These are phyloP conservation scores for Nigrograna mackinnonii DNA, from an alignment of 2,329 filamentous ascomycete species.

Conservation along the genomic window DNA sequence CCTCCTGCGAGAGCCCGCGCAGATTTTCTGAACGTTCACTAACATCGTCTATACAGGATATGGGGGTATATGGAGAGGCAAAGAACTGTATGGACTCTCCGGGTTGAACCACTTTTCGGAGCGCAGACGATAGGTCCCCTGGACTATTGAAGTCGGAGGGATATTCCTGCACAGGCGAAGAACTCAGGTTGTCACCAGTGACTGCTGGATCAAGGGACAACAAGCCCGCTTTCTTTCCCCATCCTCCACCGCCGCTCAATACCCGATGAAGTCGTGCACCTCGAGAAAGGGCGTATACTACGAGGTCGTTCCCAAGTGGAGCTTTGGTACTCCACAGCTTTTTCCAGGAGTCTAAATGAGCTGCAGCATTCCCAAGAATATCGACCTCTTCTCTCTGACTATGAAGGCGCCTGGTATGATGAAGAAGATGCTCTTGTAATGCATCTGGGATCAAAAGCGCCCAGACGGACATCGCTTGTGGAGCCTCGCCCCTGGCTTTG, in stretches of 20 bases:
- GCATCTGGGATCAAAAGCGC: slow-evolving; percentile 67
- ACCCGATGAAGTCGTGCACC: slow-evolving; percentile 50
- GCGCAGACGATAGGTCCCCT: slow-evolving; percentile 37
- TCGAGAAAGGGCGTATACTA: slow-evolving; percentile 19
- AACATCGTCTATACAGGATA: slow-evolving; percentile 3
- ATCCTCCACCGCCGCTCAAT: slow-evolving; percentile 82
- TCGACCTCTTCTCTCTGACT: neutral
- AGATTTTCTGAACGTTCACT: neutral
- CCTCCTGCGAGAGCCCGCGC: neutral
- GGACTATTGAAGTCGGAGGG: slow-evolving; percentile 18
- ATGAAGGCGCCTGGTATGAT: neutral
- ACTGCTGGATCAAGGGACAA: slow-evolving; percentile 71
- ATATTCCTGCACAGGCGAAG: slow-evolving; percentile 3
- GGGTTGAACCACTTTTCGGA: slow-evolving; percentile 62
- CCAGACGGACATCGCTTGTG: slow-evolving; percentile 68
- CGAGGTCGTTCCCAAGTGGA: slow-evolving; percentile 20
- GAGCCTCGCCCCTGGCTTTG: slow-evolving; percentile 41
- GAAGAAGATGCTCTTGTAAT: neutral
- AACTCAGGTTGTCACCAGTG: slow-evolving; percentile 3
- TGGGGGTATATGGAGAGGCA: slow-evolving; percentile 20
- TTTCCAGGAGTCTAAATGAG: slow-evolving; percentile 8
- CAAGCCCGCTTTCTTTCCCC: slow-evolving; percentile 79
- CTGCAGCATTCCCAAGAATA: slow-evolving; percentile 8
- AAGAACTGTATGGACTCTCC: slow-evolving; percentile 62
- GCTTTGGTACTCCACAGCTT: slow-evolving; percentile 24